phyloP scores from a whole-genome alignment of 1,284 basidiomycete genomes.

The Apiotrichum porosum region DNA sequence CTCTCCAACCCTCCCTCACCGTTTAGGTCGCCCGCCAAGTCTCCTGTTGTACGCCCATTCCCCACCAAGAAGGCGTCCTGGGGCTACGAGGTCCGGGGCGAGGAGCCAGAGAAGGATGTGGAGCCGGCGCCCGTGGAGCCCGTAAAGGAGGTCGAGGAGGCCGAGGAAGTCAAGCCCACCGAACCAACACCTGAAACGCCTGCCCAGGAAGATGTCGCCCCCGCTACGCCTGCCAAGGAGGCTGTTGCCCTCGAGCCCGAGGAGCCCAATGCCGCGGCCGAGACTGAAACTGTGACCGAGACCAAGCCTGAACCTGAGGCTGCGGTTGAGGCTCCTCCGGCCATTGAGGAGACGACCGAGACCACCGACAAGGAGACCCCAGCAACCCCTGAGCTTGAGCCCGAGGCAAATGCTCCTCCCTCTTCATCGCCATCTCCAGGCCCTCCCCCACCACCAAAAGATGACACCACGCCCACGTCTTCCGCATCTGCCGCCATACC shows the following conservation, averaged over 20 bases:
- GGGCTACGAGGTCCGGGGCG: background rate
- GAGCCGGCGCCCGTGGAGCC: constrained; percentile 3
- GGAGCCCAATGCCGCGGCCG: background rate
- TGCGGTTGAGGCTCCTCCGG: background rate
- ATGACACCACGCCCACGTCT: background rate
- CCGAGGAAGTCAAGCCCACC: background rate
- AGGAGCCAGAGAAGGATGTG: background rate
- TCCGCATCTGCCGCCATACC: constrained; percentile 1
- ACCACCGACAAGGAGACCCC: no score
- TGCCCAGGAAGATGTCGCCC: background rate
- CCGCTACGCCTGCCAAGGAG: background rate
- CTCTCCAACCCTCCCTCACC: no score
- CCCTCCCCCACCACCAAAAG: constrained; percentile 1
- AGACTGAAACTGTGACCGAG: background rate
- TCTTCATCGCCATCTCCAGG: background rate
- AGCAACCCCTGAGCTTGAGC: no score
- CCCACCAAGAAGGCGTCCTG: background rate
- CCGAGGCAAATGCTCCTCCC: background rate
- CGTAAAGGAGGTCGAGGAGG: constrained; percentile 6
- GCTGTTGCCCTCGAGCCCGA: no score
- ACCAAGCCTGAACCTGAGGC: background rate
- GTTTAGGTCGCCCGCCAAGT: background rate
- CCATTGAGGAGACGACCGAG: no score
- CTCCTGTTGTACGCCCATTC: background rate
- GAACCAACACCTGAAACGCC: background rate